Evolutionary conservation across 2,329 filamentous ascomycete genomes (phyloP), one percentile per base, ranked within the genome.

Genomic region (Ustulina deusta): DNA sequence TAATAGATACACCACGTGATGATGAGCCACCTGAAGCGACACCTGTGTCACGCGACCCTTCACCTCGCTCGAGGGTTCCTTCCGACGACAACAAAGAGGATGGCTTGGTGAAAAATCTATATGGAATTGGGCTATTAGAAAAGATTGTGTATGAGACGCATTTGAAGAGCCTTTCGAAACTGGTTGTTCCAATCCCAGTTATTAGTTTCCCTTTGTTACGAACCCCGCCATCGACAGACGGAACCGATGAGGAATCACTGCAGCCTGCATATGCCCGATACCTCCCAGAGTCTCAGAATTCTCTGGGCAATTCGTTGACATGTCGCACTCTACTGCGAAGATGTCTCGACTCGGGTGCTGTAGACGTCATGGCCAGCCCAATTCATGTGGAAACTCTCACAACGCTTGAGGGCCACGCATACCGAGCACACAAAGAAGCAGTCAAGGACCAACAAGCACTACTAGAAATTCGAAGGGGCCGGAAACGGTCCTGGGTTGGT

Each of bases 401-500:
- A 66, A 90, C 90, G 34, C 84, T 97, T 58, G 90, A 92, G 68
- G 89, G 96, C 17, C 93, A 95, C 78, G 93, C 92, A 51, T 97
- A 97, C 81, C 90, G 91, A 74, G 89, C 91, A 54, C 91, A 93
- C 76, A 92, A 92, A 78, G 90, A 94, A 74, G 91, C 92, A 25
- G 85, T 87, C 38, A 89, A 88, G 75, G 91, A 94, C 75, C 90
- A 93, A 76, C 86, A 91, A 66, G 88, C 89, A 20, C 86, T 94
- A 69, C 78, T 94, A 64, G 91, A 92, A 67, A 84, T 91, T 66
- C 91, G 91, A 75, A 89, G 91, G 72, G 89, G 90, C 51, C 87
- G 94, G 63, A 97, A 97, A 79, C 88, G 93, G 61, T 97, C 94
- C 0, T 97, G 94, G 94, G 93, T 97, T 48, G 94, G 94, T 29